Evolutionary conservation across 2,329 filamentous ascomycete species (phyloP).

Genomic region (Penicillium sclerotigenum): DNA sequence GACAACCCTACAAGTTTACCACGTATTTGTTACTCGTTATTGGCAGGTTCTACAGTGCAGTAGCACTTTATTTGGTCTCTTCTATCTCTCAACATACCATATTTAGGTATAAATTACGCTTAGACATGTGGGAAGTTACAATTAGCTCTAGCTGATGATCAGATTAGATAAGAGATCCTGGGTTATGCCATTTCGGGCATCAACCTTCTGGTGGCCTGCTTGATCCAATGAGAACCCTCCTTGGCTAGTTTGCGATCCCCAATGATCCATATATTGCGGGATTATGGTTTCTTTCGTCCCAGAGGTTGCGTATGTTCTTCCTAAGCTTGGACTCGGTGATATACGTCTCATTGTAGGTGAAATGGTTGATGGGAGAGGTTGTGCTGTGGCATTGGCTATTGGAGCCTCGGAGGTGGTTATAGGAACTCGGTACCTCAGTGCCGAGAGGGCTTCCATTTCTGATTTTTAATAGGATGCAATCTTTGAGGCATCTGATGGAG

Average conservation of each 20-base stretch:
- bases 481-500: slow-evolving; percentile 47
- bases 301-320: slow-evolving; percentile 4
- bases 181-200: not conserved
- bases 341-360: slow-evolving; percentile 50
- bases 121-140: not conserved
- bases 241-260: not conserved
- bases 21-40: not conserved
- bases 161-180: slow-evolving; percentile 20
- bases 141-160: slow-evolving; percentile 15
- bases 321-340: slow-evolving; percentile 8
- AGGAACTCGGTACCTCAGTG: slow-evolving; percentile 60
- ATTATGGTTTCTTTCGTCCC: slow-evolving; percentile 11
- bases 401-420: slow-evolving; percentile 49
- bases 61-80: too few species aligned
- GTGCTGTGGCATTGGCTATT: not conserved
- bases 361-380: slow-evolving; percentile 48
- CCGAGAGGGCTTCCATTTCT: slow-evolving; percentile 46
- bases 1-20: not conserved
- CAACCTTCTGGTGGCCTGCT: not conserved
- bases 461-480: slow-evolving; percentile 50
- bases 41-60: not conserved
- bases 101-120: not conserved
- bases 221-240: not conserved
- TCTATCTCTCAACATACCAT: not conserved
- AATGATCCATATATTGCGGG: slow-evolving; percentile 10